Conservation (phyloP, 1,284 basidiomycete genomes). For the Apiotrichum laibachii region DNA sequence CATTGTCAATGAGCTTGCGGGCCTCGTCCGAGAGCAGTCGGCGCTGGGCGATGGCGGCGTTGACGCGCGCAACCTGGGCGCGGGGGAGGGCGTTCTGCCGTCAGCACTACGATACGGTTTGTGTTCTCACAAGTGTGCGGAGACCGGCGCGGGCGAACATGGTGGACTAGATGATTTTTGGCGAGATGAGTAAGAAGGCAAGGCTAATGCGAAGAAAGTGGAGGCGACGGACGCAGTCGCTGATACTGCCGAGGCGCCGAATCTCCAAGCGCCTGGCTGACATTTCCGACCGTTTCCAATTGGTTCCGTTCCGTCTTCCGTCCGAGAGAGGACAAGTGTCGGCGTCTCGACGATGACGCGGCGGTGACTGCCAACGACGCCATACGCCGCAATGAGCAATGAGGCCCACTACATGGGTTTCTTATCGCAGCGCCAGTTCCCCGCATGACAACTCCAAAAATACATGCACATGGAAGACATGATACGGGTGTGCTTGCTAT, state of each 20-base stretch:
- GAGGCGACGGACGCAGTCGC: neutral
- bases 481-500: neutral
- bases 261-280: neutral
- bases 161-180: conserved; percentile 2
- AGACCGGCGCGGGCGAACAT: conserved; percentile 50
- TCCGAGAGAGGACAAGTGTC: neutral
- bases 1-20: conserved; percentile 54
- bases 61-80: conserved; percentile 36
- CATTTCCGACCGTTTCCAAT: neutral
- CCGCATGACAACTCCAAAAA: neutral
- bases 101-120: conserved; percentile 13
- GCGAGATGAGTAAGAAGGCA: neutral
- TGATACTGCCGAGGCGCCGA: neutral
- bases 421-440: too few relatives aligned
- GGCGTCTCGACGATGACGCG: too few relatives aligned
- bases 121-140: conserved; percentile 40
- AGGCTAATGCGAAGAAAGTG: neutral
- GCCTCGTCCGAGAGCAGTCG: conserved; percentile 53
- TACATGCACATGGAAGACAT: neutral
- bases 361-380: too few relatives aligned
- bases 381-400: too few relatives aligned
- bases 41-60: conserved; percentile 35
- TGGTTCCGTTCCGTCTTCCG: neutral
- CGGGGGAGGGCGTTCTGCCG: conserved; percentile 45
- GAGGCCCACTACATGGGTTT: too few relatives aligned